A percentile compares a stretch with the other conserved stretches of the same genome.
Conservation (phyloP, 768 basidiomycete species). For the Obba rivulosa region DNA sequence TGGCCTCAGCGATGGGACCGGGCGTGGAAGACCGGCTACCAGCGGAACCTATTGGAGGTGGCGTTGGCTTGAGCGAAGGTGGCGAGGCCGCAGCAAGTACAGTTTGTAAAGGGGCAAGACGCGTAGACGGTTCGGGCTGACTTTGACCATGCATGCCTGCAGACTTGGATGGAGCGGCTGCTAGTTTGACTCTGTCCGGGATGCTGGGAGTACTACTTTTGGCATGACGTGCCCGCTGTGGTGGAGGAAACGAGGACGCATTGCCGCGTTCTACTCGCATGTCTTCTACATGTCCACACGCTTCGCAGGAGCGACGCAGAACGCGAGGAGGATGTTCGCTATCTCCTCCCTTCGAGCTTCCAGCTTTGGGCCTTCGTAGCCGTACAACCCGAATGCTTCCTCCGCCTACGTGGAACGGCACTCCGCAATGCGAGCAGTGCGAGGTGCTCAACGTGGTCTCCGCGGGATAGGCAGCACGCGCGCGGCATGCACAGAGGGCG, state of each 20-base stretch:
- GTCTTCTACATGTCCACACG: slow-evolving; percentile 23
- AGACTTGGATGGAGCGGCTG: not conserved
- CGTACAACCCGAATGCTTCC: slow-evolving; percentile 32
- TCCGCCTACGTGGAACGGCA: slow-evolving; percentile 37
- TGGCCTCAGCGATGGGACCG: not conserved
- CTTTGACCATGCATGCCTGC: not conserved
- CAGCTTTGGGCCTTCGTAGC: slow-evolving; percentile 19
- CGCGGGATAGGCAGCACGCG: slow-evolving; percentile 22
- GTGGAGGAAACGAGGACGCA: slow-evolving; percentile 14
- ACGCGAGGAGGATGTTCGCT: slow-evolving; percentile 1
- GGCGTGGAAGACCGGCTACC: not conserved
- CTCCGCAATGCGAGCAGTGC: slow-evolving; percentile 52
- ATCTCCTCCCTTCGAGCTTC: slow-evolving; percentile 7
- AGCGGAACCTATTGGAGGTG: not conserved
- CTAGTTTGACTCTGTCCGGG: slow-evolving; percentile 1
- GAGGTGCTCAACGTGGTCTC: slow-evolving; percentile 18
- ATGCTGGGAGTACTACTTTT: not conserved
- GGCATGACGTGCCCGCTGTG: slow-evolving; percentile 4
- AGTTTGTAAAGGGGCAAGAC: slow-evolving; percentile 5
- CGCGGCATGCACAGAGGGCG: slow-evolving; percentile 52
- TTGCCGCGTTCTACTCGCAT: slow-evolving; percentile 15
- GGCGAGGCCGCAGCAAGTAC: not conserved
- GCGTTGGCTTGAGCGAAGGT: not conserved
- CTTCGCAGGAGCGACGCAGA: slow-evolving; percentile 21
- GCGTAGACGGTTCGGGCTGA: slow-evolving; percentile 3